Conservation (phyloP, 306 rosid genomes). For the Astragalus glycyphyllos region DNA sequence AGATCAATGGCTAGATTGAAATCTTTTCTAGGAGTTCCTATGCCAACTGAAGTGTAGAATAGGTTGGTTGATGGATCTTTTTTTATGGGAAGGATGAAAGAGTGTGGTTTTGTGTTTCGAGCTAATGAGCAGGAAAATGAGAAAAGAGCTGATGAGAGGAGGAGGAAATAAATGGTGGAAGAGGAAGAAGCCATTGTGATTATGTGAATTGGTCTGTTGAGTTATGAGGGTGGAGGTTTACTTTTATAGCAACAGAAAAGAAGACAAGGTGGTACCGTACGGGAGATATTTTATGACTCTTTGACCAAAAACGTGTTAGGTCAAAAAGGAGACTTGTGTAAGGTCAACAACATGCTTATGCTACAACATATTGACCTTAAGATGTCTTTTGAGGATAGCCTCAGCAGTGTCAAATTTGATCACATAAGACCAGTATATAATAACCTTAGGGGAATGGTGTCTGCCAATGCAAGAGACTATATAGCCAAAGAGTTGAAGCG, state of each 20-base stretch:
- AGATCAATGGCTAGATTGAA: constrained; percentile 48
- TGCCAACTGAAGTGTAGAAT: constrained; percentile 44
- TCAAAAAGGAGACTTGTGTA: background rate
- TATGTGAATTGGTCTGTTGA: background rate
- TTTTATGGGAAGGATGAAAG: constrained; percentile 41
- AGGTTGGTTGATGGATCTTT: constrained; percentile 54
- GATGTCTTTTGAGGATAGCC: too few relatives aligned
- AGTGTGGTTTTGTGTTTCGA: constrained; percentile 13
- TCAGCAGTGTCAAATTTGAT: too few relatives aligned
- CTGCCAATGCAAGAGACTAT: too few relatives aligned
- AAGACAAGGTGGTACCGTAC: background rate
- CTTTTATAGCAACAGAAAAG: constrained; percentile 9
- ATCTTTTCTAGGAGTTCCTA: constrained; percentile 50
- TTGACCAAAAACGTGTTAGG: constrained; percentile 1
- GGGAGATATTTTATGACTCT: background rate
- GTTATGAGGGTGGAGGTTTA: background rate
- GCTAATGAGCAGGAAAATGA: constrained; percentile 1
- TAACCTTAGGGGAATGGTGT: too few relatives aligned
- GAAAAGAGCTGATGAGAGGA: constrained; percentile 33
- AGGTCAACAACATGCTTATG: too few relatives aligned
- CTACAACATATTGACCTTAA: too few relatives aligned
- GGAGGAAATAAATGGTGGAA: constrained; percentile 8
- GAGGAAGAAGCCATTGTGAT: constrained; percentile 36
- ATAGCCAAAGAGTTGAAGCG: too few relatives aligned
- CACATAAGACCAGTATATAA: too few relatives aligned